Percentiles rank a stretch among this genome's conserved stretches.
Evolutionary conservation across 441 rosid genomes (phyloP).

Genomic region (Erysimum pusillum): DNA sequence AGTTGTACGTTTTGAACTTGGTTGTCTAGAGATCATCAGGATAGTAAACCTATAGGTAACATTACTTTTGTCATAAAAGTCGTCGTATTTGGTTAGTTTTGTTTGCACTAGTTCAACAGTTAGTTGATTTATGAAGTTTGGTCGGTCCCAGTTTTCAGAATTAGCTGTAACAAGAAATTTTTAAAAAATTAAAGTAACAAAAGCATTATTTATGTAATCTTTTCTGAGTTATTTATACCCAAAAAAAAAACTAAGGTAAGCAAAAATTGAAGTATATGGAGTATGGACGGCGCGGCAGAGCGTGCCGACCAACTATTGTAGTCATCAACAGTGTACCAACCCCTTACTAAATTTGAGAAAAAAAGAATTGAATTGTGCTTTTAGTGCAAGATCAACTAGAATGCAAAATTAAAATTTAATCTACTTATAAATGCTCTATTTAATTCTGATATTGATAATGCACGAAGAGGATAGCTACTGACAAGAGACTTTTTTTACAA

Average conservation of each 20-base stretch:
- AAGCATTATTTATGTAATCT: not conserved
- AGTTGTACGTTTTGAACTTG: not conserved
- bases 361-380: not conserved
- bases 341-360: not conserved
- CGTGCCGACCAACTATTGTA: conserved; percentile 32
- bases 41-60: not conserved
- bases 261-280: not conserved
- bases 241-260: not conserved
- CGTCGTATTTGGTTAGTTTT: conserved; percentile 34
- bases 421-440: not conserved
- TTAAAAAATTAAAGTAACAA: not conserved
- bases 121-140: conserved; percentile 56
- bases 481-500: too few species aligned
- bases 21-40: not conserved
- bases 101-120: conserved; percentile 46
- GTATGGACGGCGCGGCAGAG: conserved; percentile 33
- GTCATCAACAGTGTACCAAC: conserved; percentile 23
- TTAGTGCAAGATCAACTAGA: not conserved
- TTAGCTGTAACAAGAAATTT: conserved; percentile 39
- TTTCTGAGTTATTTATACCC: conserved; percentile 5
- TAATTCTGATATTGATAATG: not conserved
- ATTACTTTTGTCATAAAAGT: conserved; percentile 22
- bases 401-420: not conserved
- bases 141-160: conserved; percentile 50
- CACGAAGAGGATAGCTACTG: not conserved